These are phyloP conservation scores for Setomelanomma holmii DNA, from an alignment of 2,329 filamentous ascomycete genomes.

Conservation along the genomic window DNA sequence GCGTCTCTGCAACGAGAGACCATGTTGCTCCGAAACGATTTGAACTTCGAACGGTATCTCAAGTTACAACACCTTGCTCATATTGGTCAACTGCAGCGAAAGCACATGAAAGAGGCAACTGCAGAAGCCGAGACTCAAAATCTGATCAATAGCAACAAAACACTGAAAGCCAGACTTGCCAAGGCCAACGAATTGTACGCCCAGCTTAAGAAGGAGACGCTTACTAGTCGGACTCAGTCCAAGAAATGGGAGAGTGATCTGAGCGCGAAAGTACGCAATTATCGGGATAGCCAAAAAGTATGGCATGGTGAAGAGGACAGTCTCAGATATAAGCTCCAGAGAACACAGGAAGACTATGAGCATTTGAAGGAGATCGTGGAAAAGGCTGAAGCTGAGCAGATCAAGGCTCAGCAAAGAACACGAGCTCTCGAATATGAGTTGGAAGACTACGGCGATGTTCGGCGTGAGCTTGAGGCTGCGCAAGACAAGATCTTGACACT, in stretches of 20 bases:
- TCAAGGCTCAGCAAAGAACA: conserved; percentile 61
- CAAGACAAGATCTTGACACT: conserved; percentile 42
- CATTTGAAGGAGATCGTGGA: conserved; percentile 71
- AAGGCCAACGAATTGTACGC: conserved; percentile 75
- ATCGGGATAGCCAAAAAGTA: conserved; percentile 74
- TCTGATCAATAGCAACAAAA: conserved; percentile 76
- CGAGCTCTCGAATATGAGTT: conserved; percentile 66
- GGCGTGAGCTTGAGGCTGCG: conserved; percentile 39
- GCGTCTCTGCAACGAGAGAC: conserved; percentile 72
- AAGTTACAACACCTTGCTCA: conserved; percentile 84
- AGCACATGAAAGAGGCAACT: conserved; percentile 77
- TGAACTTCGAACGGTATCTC: conserved; percentile 83
- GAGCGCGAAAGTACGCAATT: conserved; percentile 67
- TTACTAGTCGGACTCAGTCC: conserved; percentile 73
- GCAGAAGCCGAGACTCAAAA: conserved; percentile 85
- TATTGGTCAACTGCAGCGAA: conserved; percentile 78
- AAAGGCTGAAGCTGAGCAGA: conserved; percentile 71
- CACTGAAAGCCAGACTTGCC: conserved; percentile 73
- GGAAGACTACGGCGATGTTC: conserved; percentile 61
- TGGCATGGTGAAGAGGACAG: conserved; percentile 65
- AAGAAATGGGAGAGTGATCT: conserved; percentile 82
- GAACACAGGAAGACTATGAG: conserved; percentile 66
- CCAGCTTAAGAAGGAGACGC: conserved; percentile 74
- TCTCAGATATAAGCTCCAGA: conserved; percentile 65
- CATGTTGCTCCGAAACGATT: conserved; percentile 78